These are phyloP conservation scores for Lotus japonicus DNA, from an alignment of 306 rosid species.

Conservation along the genomic window DNA sequence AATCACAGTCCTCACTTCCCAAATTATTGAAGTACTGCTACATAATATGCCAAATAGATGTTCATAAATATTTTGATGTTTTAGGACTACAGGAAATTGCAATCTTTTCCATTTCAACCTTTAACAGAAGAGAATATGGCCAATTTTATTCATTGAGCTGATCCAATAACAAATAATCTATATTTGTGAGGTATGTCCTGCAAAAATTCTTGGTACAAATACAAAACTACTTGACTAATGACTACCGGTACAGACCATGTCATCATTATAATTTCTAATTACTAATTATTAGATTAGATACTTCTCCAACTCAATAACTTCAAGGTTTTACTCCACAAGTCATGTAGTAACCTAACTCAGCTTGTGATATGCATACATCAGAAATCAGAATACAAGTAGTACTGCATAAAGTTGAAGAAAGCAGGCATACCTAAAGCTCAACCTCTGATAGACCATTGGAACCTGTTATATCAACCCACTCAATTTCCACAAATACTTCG, in stretches of 20 bases:
- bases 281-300: not conserved
- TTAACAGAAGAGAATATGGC: not conserved
- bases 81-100: too few species aligned
- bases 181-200: not conserved
- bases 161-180: not conserved
- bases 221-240: not conserved
- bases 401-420: not conserved
- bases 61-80: too few species aligned
- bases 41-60: too few species aligned
- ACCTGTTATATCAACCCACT: conserved; percentile 51
- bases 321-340: not conserved
- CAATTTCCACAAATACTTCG: conserved; percentile 51
- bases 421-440: conserved; percentile 15
- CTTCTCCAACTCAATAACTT: not conserved
- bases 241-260: not conserved
- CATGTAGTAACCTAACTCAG: not conserved
- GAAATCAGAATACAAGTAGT: not conserved
- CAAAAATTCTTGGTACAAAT: not conserved
- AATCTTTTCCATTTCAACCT: too few species aligned
- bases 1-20: too few species aligned
- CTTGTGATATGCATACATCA: conserved; percentile 5
- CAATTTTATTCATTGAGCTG: too few species aligned
- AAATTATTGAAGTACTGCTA: too few species aligned
- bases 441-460: conserved; percentile 30
- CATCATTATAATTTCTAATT: not conserved